Evolutionary conservation across 208 protist genomes (phyloP), one percentile per base, ranked within the genome.

Genomic region (Hexamita inflata): DNA sequence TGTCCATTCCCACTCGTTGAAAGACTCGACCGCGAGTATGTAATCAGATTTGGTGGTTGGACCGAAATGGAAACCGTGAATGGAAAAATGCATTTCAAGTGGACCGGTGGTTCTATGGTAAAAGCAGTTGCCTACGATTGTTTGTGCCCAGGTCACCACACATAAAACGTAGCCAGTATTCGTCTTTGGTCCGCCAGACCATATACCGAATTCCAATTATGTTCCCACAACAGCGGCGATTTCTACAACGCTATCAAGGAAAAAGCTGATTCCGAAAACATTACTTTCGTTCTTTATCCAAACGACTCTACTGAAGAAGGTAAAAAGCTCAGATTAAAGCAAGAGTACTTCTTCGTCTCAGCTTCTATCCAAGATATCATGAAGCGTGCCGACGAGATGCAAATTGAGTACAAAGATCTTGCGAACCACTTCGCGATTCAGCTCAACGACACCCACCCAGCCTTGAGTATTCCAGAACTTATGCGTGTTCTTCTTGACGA

Each of bases 361-460:
- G 88, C 89, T 29, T 89, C 89, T 24, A 41, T 92, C 24, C 83
- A 86, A 60, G 89, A 91, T 81, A 89, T 92, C 38, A 53, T 92
- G 19, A 76, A 49, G 7, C 73, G 86, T 45, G 87, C 85, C 75
- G 79, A 78, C 38, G 34, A 68, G 34, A 73, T 60, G 1, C 35
- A 66, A 0, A 49, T n/a, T n/a, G n/a, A 42, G 38, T 70, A 74
- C 29, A 30, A 4, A 28, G 39, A 75, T n/a, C 77, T 87, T 64
- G 79, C 38, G 1, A 58, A 85, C 24, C 67, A 60, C 35, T 58
- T 59, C 38, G 81, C 81, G 4, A 88, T 93, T 61, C 90, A 93
- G 78, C 76, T 92, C 1, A 93, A 93, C 70, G 90, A 93, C 76
- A 93, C 89, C 24, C 90, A 93, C 75, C 90, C 90, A 29, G 80